Evolutionary conservation across 495 filamentous ascomycete genomes (phyloP), one percentile per base, ranked within the genome.

Genomic region (Durotheca rogersii): DNA sequence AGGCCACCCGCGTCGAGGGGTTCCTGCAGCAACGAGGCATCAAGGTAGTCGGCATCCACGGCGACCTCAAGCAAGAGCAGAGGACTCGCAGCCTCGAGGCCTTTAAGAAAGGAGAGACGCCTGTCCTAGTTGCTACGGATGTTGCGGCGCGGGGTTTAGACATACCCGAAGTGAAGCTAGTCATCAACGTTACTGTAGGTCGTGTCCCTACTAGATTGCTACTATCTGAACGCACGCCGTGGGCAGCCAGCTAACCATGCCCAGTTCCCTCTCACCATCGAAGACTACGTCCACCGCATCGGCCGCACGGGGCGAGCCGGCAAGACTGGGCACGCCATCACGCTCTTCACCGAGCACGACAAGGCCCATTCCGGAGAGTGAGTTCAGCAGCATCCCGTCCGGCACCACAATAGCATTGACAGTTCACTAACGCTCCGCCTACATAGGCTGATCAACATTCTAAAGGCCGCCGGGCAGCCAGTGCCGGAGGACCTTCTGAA

Each of bases 221-320:
- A 3, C 1, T 7, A 3, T 16, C n/a, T 20, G 3, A 6, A 36
- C 9, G 41, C 32, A 31, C 18, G 20, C 23, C 41, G 14, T 36
- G 17, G 19, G 1, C 23, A 31, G 17, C 50, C 63, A 48, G 63
- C 33, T 7, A 19, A 1, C 25, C 1, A 23, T 42, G 15, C 30
- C 4, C 38, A 78, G 74, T 78, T 78, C 61, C 74, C 80, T 12
- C 66, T 88, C 39, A 88, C 85, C 7, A 81, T 82, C 16, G 92
- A 98, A 72, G 92, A 96, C 65, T 98, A 98, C 58, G 90, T 98
- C 52, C 93, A 98, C 67, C 88, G 93, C 56, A 98, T 98, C 70
- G 93, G 87, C 58, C 83, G 90, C 68, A 97, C 92, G 27, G 92
- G 90, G 53, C 85, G 92, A 68, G 93, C 93, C 38, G 93, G 93